phyloP scores from a whole-genome alignment of 805 yeast species.

The Debaryomyces maramus region DNA sequence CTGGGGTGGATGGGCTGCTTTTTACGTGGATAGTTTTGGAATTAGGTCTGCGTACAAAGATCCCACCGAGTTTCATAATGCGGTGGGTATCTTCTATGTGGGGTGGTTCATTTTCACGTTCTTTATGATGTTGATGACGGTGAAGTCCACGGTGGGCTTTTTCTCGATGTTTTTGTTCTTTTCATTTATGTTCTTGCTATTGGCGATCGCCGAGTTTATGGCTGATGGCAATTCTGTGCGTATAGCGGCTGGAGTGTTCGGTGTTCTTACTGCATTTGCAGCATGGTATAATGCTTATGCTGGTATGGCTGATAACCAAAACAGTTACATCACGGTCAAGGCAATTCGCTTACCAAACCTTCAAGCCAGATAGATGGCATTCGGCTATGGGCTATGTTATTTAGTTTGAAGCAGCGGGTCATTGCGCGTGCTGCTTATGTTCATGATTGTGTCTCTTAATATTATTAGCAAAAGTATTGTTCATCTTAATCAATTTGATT shows the following conservation, averaged over 20 bases:
- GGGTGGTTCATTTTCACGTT: constrained; percentile 48
- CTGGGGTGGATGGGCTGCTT: constrained; percentile 75
- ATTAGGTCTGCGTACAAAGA: constrained; percentile 37
- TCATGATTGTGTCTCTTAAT: no score
- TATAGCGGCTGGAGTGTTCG: constrained; percentile 45
- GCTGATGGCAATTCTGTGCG: constrained; percentile 29
- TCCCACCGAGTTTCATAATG: constrained; percentile 33
- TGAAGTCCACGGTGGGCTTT: constrained; percentile 45
- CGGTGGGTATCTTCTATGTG: constrained; percentile 38
- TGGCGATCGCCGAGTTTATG: constrained; percentile 39
- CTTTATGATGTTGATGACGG: constrained; percentile 39
- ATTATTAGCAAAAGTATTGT: no score
- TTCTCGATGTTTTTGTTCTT: constrained; percentile 42
- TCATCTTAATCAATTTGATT: no score
- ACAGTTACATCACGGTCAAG: constrained; percentile 55
- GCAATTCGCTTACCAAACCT: constrained; percentile 52
- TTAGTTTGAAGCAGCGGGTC: no score
- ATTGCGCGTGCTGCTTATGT: no score
- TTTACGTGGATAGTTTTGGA: constrained; percentile 41
- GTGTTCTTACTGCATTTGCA: constrained; percentile 39
- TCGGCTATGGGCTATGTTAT: no score
- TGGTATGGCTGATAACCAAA: constrained; percentile 57
- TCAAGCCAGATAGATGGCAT: constrained; percentile 3
- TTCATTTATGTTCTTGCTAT: constrained; percentile 40
- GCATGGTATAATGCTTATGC: constrained; percentile 50